phyloP scores from a whole-genome alignment of 306 rosid species.

The Fragaria iinumae region DNA sequence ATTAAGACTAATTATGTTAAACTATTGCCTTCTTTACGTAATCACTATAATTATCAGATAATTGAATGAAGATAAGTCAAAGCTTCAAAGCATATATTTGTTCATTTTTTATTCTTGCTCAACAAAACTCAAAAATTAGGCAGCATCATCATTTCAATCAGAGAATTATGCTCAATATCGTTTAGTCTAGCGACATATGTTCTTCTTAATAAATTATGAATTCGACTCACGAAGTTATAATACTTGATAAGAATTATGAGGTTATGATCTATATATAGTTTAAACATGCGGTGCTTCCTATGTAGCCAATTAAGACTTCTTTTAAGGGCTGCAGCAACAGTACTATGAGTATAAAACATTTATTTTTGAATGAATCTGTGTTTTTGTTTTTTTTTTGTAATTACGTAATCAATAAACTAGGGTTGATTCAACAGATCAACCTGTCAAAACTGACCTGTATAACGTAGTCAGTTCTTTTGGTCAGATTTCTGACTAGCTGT shows the following conservation, averaged over 20 bases:
- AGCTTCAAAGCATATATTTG: not conserved
- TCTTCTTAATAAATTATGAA: accelerated
- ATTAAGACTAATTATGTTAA: not conserved
- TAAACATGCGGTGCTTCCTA: not conserved
- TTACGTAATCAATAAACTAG: not conserved
- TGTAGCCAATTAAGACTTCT: not conserved
- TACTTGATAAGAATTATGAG: not conserved
- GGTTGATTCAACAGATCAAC: not conserved
- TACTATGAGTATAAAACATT: not conserved
- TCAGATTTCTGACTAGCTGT: not conserved
- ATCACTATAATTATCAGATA: not conserved
- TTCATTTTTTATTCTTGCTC: not conserved
- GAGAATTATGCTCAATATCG: not conserved
- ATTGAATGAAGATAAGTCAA: not conserved
- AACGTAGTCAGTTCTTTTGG: not conserved
- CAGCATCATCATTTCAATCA: not conserved
- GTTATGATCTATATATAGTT: not conserved
- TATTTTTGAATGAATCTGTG: not conserved
- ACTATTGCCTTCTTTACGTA: not conserved
- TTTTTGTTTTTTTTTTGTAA: not conserved
- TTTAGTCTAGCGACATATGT: accelerated
- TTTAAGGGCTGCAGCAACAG: not conserved
- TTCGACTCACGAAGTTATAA: too few relatives aligned
- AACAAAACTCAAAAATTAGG: not conserved
- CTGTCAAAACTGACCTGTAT: not conserved